Conservation (phyloP, 495 filamentous ascomycete genomes). For the Penicillium samsonianum region DNA sequence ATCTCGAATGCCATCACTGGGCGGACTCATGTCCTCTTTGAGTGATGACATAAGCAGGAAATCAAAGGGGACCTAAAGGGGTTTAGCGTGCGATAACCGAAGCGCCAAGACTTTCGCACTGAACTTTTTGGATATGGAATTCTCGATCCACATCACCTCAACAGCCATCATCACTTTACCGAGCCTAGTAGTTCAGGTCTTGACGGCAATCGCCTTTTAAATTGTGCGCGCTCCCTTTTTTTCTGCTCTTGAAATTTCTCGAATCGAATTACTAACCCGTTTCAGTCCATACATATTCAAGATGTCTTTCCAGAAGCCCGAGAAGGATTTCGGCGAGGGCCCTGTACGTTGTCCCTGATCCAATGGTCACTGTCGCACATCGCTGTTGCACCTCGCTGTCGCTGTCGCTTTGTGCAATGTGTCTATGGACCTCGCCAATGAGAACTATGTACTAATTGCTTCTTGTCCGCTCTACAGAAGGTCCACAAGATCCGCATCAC, state of each 20-base stretch:
- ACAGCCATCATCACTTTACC: conserved; percentile 79
- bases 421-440: not conserved
- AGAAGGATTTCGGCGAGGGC: conserved; percentile 91
- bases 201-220: conserved; percentile 50
- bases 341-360: conserved; percentile 56
- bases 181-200: conserved; percentile 66
- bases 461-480: conserved; percentile 57
- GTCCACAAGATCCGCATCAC: conserved; percentile 99
- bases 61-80: conserved; percentile 16
- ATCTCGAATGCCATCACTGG: conserved; percentile 7
- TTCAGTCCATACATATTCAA: conserved; percentile 44
- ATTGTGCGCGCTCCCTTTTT: conserved; percentile 8
- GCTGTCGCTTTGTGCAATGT: conserved; percentile 11
- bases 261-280: conserved; percentile 9
- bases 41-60: conserved; percentile 30
- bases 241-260: conserved; percentile 4
- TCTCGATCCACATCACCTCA: conserved; percentile 34
- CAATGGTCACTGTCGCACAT: conserved; percentile 9
- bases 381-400: conserved; percentile 8
- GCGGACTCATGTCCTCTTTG: conserved; percentile 3
- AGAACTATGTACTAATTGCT: conserved; percentile 10
- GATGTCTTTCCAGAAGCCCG: conserved; percentile 95
- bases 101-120: conserved; percentile 48
- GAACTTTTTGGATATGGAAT: conserved; percentile 27
- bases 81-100: conserved; percentile 45